Evolutionary conservation across 345 rosid species (phyloP).

Genomic region (Gossypium sturtianum): DNA sequence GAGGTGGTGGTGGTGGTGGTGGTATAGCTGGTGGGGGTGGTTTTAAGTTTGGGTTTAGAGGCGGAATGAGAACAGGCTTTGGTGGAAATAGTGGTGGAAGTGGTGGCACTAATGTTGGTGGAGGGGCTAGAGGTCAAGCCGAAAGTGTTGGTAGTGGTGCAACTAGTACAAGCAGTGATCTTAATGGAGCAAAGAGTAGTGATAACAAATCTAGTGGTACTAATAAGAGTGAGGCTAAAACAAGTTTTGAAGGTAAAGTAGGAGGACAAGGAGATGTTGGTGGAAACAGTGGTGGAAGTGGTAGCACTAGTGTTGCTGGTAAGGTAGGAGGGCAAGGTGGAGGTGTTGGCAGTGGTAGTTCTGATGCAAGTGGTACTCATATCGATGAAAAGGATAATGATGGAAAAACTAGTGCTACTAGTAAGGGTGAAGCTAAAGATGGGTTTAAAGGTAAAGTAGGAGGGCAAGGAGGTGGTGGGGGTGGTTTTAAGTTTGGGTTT

Average conservation of each 20-base stretch:
- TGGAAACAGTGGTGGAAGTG: no score
- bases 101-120: neutral
- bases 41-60: no score
- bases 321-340: neutral
- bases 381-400: no score
- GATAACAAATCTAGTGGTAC: no score
- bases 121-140: rapidly evolving
- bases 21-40: neutral
- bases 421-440: no score
- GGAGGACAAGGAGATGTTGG: no score
- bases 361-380: neutral
- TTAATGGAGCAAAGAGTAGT: no score
- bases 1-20: neutral
- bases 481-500: no score
- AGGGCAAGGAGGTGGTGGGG: neutral
- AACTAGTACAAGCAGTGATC: neutral
- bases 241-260: no score
- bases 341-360: neutral
- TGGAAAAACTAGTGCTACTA: neutral
- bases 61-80: no score
- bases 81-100: no score
- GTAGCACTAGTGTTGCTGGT: neutral
- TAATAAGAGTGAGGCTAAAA: neutral
- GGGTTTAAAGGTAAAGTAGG: neutral
- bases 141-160: neutral